Evolutionary conservation across 2,329 filamentous ascomycete genomes (phyloP).

Genomic region (Trichophyton benhamiae): DNA sequence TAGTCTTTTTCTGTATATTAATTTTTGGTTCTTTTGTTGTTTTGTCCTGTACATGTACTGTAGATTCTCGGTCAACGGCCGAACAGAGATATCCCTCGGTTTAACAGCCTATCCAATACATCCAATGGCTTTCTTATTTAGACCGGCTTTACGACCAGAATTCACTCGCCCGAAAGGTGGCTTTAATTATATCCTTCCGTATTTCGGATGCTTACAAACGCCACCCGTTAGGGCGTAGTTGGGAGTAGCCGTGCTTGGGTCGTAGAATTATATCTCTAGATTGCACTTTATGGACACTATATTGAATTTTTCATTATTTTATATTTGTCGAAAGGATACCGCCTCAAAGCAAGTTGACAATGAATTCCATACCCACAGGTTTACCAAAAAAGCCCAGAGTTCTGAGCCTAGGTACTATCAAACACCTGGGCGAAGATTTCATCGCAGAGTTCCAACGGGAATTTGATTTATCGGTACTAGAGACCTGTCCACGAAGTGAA

Average conservation of each 20-base stretch:
- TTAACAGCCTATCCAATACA: too few species aligned
- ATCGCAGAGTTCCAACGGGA: conserved; percentile 28
- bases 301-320: not conserved
- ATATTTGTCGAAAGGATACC: not conserved
- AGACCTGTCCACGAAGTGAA: conserved; percentile 28
- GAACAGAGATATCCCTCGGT: too few species aligned
- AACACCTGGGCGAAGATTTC: conserved; percentile 30
- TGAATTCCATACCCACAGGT: not conserved
- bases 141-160: not conserved
- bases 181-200: not conserved
- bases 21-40: not conserved
- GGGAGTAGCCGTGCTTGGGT: too few species aligned
- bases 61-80: not conserved
- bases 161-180: not conserved
- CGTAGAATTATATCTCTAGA: too few species aligned
- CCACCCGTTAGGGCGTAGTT: too few species aligned
- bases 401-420: conserved; percentile 32
- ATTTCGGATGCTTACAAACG: not conserved
- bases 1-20: not conserved
- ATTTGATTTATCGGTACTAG: conserved; percentile 31
- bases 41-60: not conserved
- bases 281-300: not conserved
- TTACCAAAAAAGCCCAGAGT: conserved; percentile 28
- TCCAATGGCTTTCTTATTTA: too few species aligned
- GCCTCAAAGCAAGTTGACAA: not conserved